These are phyloP conservation scores for Xylaria castorea DNA, from an alignment of 495 filamentous ascomycete genomes.

Conservation along the genomic window DNA sequence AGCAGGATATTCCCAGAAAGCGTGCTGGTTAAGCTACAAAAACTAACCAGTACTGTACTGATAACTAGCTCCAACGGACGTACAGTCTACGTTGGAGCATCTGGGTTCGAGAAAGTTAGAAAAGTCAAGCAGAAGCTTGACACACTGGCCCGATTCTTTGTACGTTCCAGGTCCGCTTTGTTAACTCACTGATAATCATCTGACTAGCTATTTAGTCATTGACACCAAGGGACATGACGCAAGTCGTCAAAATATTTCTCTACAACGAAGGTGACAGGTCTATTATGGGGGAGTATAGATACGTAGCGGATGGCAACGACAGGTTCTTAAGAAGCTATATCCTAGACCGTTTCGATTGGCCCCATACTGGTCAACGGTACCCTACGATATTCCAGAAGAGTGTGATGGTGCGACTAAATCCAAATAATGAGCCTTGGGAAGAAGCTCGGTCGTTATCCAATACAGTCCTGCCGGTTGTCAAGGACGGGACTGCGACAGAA, in stretches of 20 bases:
- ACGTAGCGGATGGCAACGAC: constrained; percentile 34
- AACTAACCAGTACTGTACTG: constrained; percentile 39
- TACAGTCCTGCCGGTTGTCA: constrained; percentile 6
- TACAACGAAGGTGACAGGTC: constrained; percentile 46
- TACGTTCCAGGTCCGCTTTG: constrained; percentile 31
- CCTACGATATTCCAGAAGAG: constrained; percentile 27
- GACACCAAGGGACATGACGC: neutral
- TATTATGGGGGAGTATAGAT: constrained; percentile 42
- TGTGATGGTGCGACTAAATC: constrained; percentile 30
- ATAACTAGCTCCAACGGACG: constrained; percentile 30
- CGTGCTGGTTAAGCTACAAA: constrained; percentile 32
- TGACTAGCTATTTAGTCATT: constrained; percentile 6
- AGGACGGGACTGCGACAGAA: neutral
- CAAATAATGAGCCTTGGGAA: constrained; percentile 1
- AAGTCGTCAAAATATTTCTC: constrained; percentile 38
- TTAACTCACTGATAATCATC: neutral
- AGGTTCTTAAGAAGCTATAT: constrained; percentile 27
- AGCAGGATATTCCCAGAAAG: constrained; percentile 31
- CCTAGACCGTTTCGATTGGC: constrained; percentile 33
- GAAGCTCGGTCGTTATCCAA: neutral
- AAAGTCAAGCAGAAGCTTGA: constrained; percentile 45
- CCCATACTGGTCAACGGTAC: constrained; percentile 16
- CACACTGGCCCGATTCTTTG: constrained; percentile 42
- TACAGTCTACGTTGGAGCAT: constrained; percentile 46
- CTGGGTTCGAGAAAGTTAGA: constrained; percentile 29